phyloP scores from a whole-genome alignment of 371 early-diverging fungal species.

The Dichotomocladium elegans region DNA sequence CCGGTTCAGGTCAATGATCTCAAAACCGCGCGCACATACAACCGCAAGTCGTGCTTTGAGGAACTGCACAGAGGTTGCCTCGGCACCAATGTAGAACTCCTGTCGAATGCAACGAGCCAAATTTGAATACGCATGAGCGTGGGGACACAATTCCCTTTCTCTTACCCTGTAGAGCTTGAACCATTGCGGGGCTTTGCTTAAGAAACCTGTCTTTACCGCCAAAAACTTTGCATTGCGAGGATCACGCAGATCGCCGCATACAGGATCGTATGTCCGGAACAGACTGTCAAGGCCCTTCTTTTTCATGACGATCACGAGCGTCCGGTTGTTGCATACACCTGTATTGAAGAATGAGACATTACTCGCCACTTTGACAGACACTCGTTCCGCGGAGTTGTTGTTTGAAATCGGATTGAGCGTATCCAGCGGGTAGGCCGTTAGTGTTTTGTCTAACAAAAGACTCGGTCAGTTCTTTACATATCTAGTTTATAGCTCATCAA shows the following conservation, averaged over 20 bases:
- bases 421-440: conserved; percentile 70
- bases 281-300: conserved; percentile 43
- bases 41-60: conserved; percentile 70
- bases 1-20: conserved; percentile 77
- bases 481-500: not conserved
- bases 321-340: conserved; percentile 55
- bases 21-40: conserved; percentile 80
- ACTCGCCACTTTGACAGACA: conserved; percentile 50
- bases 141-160: not conserved
- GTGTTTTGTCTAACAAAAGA: conserved; percentile 55
- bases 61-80: conserved; percentile 69
- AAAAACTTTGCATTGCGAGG: conserved; percentile 34
- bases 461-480: not conserved
- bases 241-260: conserved; percentile 38
- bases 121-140: not conserved
- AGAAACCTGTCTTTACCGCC: conserved; percentile 32
- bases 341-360: conserved; percentile 71
- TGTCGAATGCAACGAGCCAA: conserved; percentile 8
- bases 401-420: conserved; percentile 47
- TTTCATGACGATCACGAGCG: conserved; percentile 57
- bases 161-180: conserved; percentile 34
- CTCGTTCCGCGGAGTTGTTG: conserved; percentile 25
- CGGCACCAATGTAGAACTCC: conserved; percentile 83
- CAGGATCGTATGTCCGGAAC: conserved; percentile 36
- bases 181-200: conserved; percentile 42